These are phyloP conservation scores for Ormosia semicastrata DNA, from an alignment of 306 rosid genomes.

Conservation along the genomic window DNA sequence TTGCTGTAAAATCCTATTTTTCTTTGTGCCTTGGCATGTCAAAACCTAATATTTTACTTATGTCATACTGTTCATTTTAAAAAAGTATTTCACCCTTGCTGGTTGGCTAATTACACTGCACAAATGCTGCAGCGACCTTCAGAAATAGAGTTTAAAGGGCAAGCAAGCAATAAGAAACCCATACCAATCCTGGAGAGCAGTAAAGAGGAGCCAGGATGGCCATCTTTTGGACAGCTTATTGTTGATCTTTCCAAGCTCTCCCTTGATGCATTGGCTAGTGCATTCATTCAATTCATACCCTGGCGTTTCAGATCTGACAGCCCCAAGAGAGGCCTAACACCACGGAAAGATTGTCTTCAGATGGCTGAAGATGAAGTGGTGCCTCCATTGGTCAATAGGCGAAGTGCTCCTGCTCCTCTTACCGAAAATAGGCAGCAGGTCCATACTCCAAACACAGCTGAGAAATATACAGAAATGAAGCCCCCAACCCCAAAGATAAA, in stretches of 20 bases:
- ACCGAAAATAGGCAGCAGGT: constrained; percentile 55
- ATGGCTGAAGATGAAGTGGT: constrained; percentile 74
- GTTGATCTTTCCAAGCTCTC: constrained; percentile 74
- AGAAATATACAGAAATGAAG: constrained; percentile 66
- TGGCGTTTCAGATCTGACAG: constrained; percentile 45
- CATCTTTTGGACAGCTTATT: constrained; percentile 76
- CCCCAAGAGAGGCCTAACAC: constrained; percentile 56
- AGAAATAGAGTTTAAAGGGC: constrained; percentile 51
- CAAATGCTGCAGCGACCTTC: constrained; percentile 39
- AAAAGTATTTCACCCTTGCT: neutral
- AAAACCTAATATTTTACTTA: neutral
- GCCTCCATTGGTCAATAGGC: constrained; percentile 48
- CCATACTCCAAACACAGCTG: constrained; percentile 52
- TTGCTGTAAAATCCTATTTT: neutral
- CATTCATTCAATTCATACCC: constrained; percentile 55
- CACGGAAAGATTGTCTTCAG: constrained; percentile 68
- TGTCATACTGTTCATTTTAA: neutral
- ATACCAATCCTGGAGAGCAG: constrained; percentile 40
- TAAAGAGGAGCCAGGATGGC: constrained; percentile 96
- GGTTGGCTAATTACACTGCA: constrained; percentile 25
- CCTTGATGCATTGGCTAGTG: constrained; percentile 47
- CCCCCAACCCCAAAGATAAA: constrained; percentile 72
- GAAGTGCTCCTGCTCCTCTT: constrained; percentile 45
- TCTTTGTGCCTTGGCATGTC: neutral
- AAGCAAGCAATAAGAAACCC: constrained; percentile 45